phyloP scores from a whole-genome alignment of 2,329 filamentous ascomycete species.

The Claviceps lovelessii region DNA sequence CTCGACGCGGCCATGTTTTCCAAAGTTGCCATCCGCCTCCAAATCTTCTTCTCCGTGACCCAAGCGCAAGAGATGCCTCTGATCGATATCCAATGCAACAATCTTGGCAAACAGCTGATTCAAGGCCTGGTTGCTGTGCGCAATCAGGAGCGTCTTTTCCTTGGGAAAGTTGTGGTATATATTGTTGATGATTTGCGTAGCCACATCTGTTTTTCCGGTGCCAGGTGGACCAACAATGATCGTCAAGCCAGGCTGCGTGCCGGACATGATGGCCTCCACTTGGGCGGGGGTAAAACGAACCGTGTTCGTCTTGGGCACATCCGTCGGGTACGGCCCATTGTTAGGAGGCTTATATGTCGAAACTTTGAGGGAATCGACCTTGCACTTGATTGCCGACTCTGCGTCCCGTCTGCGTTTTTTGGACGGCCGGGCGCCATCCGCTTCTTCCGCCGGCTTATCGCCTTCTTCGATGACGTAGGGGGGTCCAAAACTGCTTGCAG shows the following conservation, averaged over 20 bases:
- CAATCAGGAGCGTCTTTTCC: slow-evolving; percentile 81
- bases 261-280: slow-evolving; percentile 83
- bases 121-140: slow-evolving; percentile 93
- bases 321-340: slow-evolving; percentile 75
- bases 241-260: slow-evolving; percentile 84
- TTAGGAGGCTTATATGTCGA: slow-evolving; percentile 84
- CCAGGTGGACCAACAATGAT: slow-evolving; percentile 90
- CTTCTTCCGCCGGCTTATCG: slow-evolving; percentile 37
- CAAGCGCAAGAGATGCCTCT: slow-evolving; percentile 78
- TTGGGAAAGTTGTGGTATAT: slow-evolving; percentile 95
- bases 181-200: slow-evolving; percentile 96
- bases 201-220: slow-evolving; percentile 97
- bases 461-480: slow-evolving; percentile 71
- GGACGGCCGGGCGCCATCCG: slow-evolving; percentile 42
- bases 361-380: slow-evolving; percentile 59
- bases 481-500: slow-evolving; percentile 61
- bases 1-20: slow-evolving; percentile 88
- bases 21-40: slow-evolving; percentile 72
- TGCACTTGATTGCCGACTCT: slow-evolving; percentile 48
- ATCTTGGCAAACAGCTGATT: slow-evolving; percentile 99
- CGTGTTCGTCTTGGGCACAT: slow-evolving; percentile 66
- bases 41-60: slow-evolving; percentile 94
- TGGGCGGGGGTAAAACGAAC: slow-evolving; percentile 86
- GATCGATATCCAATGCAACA: slow-evolving; percentile 87
- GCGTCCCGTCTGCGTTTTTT: slow-evolving; percentile 80